Percentiles rank a stretch among this genome's conserved stretches.
phyloP scores from a whole-genome alignment of 1,139 yeast species.

The Magnusiomyces sp. region DNA sequence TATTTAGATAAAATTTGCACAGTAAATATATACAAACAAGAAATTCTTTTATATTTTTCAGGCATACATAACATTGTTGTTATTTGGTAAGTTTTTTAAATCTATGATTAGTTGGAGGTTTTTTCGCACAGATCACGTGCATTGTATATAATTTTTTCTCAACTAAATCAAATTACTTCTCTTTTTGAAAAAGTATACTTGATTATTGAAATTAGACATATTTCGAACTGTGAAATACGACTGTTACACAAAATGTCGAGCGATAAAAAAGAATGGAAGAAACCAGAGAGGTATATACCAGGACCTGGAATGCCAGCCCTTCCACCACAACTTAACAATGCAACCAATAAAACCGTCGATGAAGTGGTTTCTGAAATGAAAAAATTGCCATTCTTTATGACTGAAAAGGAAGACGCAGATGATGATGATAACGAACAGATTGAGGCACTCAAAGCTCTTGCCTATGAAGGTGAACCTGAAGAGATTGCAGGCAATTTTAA shows the following conservation, averaged over 20 bases:
- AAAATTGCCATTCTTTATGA: slow-evolving; percentile 90
- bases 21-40: too few relatives aligned
- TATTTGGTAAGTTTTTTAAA: too few relatives aligned
- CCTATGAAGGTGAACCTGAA: slow-evolving; percentile 92
- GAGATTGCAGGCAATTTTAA: slow-evolving; percentile 87
- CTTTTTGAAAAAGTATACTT: too few relatives aligned
- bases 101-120: too few relatives aligned
- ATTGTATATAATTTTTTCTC: too few relatives aligned
- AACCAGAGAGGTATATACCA: slow-evolving; percentile 50
- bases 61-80: too few relatives aligned
- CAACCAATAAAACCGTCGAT: slow-evolving; percentile 44
- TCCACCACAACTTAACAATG: slow-evolving; percentile 73
- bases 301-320: slow-evolving; percentile 71
- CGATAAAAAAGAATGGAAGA: slow-evolving; percentile 26
- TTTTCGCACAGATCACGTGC: too few relatives aligned
- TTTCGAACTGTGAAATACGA: not conserved
- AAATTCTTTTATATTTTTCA: too few relatives aligned
- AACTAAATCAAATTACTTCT: too few relatives aligned
- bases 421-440: slow-evolving; percentile 67
- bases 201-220: too few relatives aligned
- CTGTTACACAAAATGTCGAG: slow-evolving; percentile 2
- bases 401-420: slow-evolving; percentile 69
- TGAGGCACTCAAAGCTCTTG: slow-evolving; percentile 86
- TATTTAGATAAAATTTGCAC: too few relatives aligned
- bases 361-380: slow-evolving; percentile 75